Evolutionary conservation across 768 basidiomycete species (phyloP), one percentile per base, ranked within the genome.

Genomic region (Terana coerulea): DNA sequence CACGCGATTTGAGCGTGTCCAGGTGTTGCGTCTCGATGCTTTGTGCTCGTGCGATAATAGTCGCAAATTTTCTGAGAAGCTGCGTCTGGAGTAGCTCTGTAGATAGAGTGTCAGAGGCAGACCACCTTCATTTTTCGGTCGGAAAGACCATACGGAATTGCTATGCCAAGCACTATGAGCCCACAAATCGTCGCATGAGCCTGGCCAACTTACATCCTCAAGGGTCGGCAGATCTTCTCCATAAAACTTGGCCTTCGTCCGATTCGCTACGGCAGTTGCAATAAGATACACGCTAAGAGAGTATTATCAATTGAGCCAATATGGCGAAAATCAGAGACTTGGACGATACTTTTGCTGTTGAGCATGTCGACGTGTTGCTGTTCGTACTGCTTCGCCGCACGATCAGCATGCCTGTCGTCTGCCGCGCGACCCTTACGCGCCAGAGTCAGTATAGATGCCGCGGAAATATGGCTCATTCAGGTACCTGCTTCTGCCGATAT

Each of bases 401-500:
- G 78, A 48, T 86, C 87, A 28, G 86, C 83, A 52, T 91, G 88
- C 40, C 76, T 80, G 62, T 92, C 90, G 60, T 89, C 88, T 34
- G 73, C 72, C 36, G 79, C 78, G 51, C 84, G 81, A 45, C 74
- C 79, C 88, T 78, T 22, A 44, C 40, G 17, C 40, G n/a, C 31
- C 3, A 43, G 45, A n/a, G 29, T 2, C 21, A 21, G 8, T 35
- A 14, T 3, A 12, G 34, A 17, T 35, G 34, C 2, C 34, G 14
- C 14, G 34, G 34, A 84, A 29, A 65, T 73, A 35, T 28, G 42
- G 11, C 26, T 19, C 52, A 47, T 56, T 61, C 63, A 39, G 63
- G 37, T 30, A 78, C 90, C 79, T 91, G 89, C 68, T 91, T 92
- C 73, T 89, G 87, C 43, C 86, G 83, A 60, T 81, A 77, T 19